phyloP scores from a whole-genome alignment of 2,329 filamentous ascomycete species.

The Trichophyton equinum region DNA sequence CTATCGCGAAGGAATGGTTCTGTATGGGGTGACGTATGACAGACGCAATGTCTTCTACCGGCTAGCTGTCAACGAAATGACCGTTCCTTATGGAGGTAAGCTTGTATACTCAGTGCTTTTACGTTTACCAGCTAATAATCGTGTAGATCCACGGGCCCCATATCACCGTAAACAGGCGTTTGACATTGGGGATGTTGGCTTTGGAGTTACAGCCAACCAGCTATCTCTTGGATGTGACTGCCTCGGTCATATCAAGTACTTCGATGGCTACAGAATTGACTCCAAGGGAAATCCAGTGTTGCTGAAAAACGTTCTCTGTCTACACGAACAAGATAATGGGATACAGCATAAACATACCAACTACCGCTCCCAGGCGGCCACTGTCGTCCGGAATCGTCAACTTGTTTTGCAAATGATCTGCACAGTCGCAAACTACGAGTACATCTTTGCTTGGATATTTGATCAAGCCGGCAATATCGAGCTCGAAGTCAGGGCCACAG shows the following conservation, averaged over 20 bases:
- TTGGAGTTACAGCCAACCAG: conserved; percentile 56
- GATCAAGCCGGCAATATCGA: conserved; percentile 56
- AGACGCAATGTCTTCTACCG: conserved; percentile 55
- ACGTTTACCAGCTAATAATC: conserved; percentile 23
- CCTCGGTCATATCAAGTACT: conserved; percentile 56
- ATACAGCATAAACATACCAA: conserved; percentile 63
- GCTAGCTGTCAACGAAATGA: conserved; percentile 55
- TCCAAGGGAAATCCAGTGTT: conserved; percentile 46
- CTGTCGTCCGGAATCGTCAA: conserved; percentile 51
- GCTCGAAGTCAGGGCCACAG: conserved; percentile 57
- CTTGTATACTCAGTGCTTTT: conserved; percentile 12
- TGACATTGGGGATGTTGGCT: conserved; percentile 55
- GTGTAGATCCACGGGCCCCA: conserved; percentile 52
- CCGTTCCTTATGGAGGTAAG: conserved; percentile 35
- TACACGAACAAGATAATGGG: conserved; percentile 59
- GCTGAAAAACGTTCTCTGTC: conserved; percentile 55
- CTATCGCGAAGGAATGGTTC: conserved; percentile 51
- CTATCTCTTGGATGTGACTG: conserved; percentile 59
- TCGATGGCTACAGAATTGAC: conserved; percentile 46
- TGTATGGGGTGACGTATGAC: conserved; percentile 54
- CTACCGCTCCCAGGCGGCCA: conserved; percentile 52
- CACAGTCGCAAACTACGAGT: conserved; percentile 61
- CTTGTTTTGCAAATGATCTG: conserved; percentile 58
- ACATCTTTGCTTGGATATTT: conserved; percentile 59
- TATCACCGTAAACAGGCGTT: conserved; percentile 60